A percentile compares a stretch with the other conserved stretches of the same genome.
Evolutionary conservation across 1,284 basidiomycete species (phyloP).

Genomic region (Xanthoconium separans): DNA sequence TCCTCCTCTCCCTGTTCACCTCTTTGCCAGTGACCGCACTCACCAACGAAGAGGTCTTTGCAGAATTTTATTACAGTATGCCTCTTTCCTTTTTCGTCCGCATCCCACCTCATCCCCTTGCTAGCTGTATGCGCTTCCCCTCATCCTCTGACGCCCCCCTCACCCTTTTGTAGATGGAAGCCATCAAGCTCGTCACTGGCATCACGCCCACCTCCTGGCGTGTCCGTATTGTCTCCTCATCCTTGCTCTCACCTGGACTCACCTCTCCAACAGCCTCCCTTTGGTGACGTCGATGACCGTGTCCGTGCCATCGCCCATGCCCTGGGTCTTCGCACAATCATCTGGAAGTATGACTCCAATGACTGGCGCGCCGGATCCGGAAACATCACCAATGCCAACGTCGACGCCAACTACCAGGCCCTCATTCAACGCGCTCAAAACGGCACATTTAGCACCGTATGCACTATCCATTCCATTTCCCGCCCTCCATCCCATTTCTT

Average conservation of each 20-base stretch:
- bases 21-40: conserved; percentile 59
- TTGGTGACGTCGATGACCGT: conserved; percentile 65
- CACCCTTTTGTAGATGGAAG: conserved; percentile 39
- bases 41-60: conserved; percentile 71
- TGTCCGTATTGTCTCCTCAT: conserved; percentile 28
- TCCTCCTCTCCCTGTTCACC: neutral
- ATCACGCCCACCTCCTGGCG: conserved; percentile 73
- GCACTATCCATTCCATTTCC: neutral
- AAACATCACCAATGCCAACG: conserved; percentile 39
- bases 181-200: conserved; percentile 53
- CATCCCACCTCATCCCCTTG: neutral
- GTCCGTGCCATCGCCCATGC: conserved; percentile 63
- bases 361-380: conserved; percentile 63
- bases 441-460: conserved; percentile 42
- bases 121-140: conserved; percentile 22
- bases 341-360: conserved; percentile 69
- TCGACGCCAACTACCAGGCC: conserved; percentile 43
- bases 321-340: conserved; percentile 59
- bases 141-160: neutral
- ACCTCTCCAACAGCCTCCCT: conserved; percentile 50
- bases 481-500: neutral
- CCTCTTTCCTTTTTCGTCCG: neutral
- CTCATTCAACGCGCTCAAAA: conserved; percentile 38
- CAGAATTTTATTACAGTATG: conserved; percentile 77
- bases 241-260: neutral